Base-by-base conservation (phyloP, 495 filamentous ascomycete species). In the Sordaria brevicollis region DNA sequence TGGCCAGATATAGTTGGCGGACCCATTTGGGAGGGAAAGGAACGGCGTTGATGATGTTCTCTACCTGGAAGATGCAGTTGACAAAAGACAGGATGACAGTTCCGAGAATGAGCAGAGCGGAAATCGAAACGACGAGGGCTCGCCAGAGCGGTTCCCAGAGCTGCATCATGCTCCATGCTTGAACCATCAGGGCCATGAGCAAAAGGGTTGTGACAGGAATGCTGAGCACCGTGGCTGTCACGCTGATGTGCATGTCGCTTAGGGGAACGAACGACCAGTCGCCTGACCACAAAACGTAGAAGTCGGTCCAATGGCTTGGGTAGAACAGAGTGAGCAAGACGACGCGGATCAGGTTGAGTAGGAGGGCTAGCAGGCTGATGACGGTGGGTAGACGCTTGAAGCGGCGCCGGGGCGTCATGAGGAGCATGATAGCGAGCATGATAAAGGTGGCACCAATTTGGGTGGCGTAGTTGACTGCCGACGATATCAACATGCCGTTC, bases 371-470 rank as follows among this genome's bases (percentile, higher is more conserved):
- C 13, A 75, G 19, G 75, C 71, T 72, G 72, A 80, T 67, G 31
- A 79, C 31, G 34, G 75, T 74, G 1, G 75, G 69, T 1, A 66
- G 4, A 1, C 73, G 69, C 17, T 54, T 49, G 66, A 80, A 72
- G 0, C 77, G 79, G 1, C n/a, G 29, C 0, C 35, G 35, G 11
- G 79, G 74, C 0, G 79, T 80, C 75, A 79, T 78, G 72, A 54
- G 69, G 1, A 89, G 78, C 0, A 94, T 79, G 25, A 92, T 81
- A 43, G 91, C 71, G 25, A 93, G 80, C 69, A 94, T 87, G 29
- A 91, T 75, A 70, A 90, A 71, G 35, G 86, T 87, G n/a, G 91
- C 90, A 35, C 93, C 93, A 67, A 93, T 83, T 76, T 96, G 91
- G 35, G 82, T 76, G 57, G 86, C 89, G 74, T 89, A 93, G 77